Base-by-base conservation (phyloP, 2,329 filamentous ascomycete genomes). In the Lasiodiplodia sp. region DNA sequence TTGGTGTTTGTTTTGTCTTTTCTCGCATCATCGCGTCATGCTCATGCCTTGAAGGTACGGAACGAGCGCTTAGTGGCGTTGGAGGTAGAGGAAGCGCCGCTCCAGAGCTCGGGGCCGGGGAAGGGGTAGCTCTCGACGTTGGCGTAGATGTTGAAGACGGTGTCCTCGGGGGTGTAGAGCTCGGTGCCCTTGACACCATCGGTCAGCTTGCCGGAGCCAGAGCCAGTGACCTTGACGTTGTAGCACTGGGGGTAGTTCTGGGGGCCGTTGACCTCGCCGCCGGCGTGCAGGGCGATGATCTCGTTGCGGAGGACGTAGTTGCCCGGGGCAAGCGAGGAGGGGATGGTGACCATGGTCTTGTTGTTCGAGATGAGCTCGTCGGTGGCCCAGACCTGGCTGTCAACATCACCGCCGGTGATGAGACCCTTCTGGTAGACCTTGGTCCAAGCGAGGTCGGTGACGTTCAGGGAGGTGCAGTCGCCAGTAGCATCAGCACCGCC, bases 211-310 rank as follows among this genome's bases (percentile, higher is more conserved):
- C 69, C 71, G 65, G 75, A 72, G 21, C 76, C 72, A 40, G 76
- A 76, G 23, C 75, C 75, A 8, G 73, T 74, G 44, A 78, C 72
- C 68, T 76, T 73, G 72, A 78, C 73, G 70, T 78, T 78, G 73
- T 77, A 77, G 21, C 75, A 75, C 70, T 78, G 76, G 8, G 77
- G 77, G 75, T 76, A 78, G 72, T 77, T 76, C 68, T 78, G 77
- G 67, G 76, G 72, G 56, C 77, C 64, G 34, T 71, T 69, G 51
- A 77, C 74, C 34, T 70, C 70, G 55, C 77, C 77, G 67, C 76
- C 77, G 73, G 77, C 77, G 73, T 78, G 77, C 68, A 78, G 74
- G 31, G 56, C 66, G 4, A 72, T 71, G 57, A 78, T 76, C 69
- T 78, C 77, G 21, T 76, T 77, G 68, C 77, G 75, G 55, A 78